phyloP scores from a whole-genome alignment of 2,329 filamentous ascomycete genomes.

The Aspergillus sp. region DNA sequence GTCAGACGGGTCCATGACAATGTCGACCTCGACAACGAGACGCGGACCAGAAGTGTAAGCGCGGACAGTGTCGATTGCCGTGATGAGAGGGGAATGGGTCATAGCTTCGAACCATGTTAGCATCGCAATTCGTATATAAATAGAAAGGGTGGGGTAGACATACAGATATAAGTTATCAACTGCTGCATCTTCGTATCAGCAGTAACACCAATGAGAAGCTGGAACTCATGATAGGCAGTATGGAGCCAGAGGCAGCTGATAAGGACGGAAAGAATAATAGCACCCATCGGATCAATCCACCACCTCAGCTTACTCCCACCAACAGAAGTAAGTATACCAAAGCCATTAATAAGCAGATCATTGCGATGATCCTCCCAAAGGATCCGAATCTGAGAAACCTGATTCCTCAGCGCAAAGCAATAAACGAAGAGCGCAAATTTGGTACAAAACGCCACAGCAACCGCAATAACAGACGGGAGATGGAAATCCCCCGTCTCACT shows the following conservation, averaged over 20 bases:
- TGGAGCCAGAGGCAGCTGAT: constrained; percentile 79
- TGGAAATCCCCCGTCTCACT: constrained; percentile 66
- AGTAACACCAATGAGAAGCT: constrained; percentile 85
- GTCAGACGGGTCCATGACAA: constrained; percentile 81
- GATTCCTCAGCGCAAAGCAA: constrained; percentile 86
- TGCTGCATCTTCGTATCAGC: constrained; percentile 84
- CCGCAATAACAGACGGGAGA: constrained; percentile 80
- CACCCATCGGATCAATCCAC: constrained; percentile 95
- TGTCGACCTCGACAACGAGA: constrained; percentile 91
- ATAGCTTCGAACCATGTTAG: constrained; percentile 52
- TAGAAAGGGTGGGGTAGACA: constrained; percentile 21
- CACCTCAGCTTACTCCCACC: constrained; percentile 83
- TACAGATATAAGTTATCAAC: constrained; percentile 90
- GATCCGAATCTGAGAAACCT: constrained; percentile 88
- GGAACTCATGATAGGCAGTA: constrained; percentile 85
- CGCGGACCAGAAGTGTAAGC: constrained; percentile 88
- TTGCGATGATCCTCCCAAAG: constrained; percentile 97
- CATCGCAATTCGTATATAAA: not conserved
- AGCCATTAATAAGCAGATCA: constrained; percentile 93
- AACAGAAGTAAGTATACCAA: constrained; percentile 88
- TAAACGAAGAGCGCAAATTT: constrained; percentile 85
- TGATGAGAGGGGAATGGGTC: constrained; percentile 80
- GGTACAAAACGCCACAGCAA: constrained; percentile 77
- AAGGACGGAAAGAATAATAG: constrained; percentile 75
- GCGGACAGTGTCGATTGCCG: constrained; percentile 89